These are phyloP conservation scores for Wickerhamomyces hampshirensis DNA, from an alignment of 805 yeast genomes.

Conservation along the genomic window DNA sequence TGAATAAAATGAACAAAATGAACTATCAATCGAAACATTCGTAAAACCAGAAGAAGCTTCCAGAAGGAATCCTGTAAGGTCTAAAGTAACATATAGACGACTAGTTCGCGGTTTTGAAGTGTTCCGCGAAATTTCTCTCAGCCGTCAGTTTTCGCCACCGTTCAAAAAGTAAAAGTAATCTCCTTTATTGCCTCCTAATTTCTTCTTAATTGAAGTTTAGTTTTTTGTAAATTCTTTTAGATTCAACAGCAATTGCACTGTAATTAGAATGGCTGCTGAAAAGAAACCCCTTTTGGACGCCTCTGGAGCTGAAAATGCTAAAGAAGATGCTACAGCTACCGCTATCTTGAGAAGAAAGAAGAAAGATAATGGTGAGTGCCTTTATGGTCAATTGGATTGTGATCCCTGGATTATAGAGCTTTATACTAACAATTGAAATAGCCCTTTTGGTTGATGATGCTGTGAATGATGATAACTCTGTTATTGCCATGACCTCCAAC, in stretches of 20 bases:
- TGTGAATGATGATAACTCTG: slow-evolving; percentile 93
- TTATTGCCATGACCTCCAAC: slow-evolving; percentile 88
- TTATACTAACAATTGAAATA: slow-evolving; percentile 1
- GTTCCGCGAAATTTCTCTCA: slow-evolving; percentile 1
- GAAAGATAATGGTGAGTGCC: slow-evolving; percentile 64
- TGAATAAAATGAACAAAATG: slow-evolving; percentile 2
- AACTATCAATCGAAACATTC: no score
- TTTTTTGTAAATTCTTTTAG: neutral
- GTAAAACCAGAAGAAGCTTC: neutral
- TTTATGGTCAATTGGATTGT: neutral
- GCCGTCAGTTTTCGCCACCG: slow-evolving; percentile 11
- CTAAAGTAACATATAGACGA: no score
- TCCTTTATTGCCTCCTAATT: slow-evolving; percentile 8
- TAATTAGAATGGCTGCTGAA: slow-evolving; percentile 24
- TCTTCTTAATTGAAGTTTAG: neutral
- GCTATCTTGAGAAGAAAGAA: slow-evolving; percentile 96
- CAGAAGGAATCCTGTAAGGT: no score
- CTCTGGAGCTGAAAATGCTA: slow-evolving; percentile 56
- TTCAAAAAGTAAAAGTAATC: slow-evolving; percentile 2
- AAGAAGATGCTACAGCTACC: slow-evolving; percentile 82
- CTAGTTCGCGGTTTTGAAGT: no score
- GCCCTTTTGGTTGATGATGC: slow-evolving; percentile 94
- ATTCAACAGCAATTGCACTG: neutral
- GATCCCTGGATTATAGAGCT: neutral
- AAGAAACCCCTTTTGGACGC: slow-evolving; percentile 51